Evolutionary conservation across 1,284 basidiomycete genomes (phyloP).

Genomic region (Jaminaea rosea): DNA sequence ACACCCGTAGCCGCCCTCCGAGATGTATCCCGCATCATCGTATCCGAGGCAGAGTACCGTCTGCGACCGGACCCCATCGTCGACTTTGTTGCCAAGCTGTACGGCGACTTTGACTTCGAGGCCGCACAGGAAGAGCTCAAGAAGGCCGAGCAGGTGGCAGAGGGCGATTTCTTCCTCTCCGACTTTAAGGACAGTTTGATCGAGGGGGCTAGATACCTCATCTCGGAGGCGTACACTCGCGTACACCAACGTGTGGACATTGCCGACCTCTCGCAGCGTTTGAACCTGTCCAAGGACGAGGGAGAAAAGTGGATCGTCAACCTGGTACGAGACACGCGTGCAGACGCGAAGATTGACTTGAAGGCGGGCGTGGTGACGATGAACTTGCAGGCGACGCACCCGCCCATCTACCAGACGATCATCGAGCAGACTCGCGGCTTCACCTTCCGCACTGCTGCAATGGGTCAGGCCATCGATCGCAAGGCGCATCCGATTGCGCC

Average conservation of each 20-base stretch:
- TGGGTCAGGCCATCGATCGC: slow-evolving; percentile 72
- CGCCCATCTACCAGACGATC: slow-evolving; percentile 84
- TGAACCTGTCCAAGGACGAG: slow-evolving; percentile 83
- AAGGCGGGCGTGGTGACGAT: slow-evolving; percentile 96
- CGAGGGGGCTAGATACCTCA: slow-evolving; percentile 87
- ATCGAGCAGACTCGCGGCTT: slow-evolving; percentile 93
- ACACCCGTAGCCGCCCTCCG: slow-evolving; percentile 39
- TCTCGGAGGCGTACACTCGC: slow-evolving; percentile 93
- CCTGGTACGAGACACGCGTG: slow-evolving; percentile 88
- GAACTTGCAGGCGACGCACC: slow-evolving; percentile 62
- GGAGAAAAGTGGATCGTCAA: slow-evolving; percentile 99
- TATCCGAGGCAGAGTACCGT: slow-evolving; percentile 47
- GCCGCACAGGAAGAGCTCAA: slow-evolving; percentile 74
- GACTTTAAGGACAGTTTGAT: slow-evolving; percentile 86
- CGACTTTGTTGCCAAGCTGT: slow-evolving; percentile 82
- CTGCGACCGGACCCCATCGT: slow-evolving; percentile 92
- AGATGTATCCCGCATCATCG: slow-evolving; percentile 41
- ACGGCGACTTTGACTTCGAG: slow-evolving; percentile 84
- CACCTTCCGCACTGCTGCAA: slow-evolving; percentile 78
- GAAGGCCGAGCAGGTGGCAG: slow-evolving; percentile 72
- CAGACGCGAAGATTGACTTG: slow-evolving; percentile 95
- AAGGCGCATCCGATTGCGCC: slow-evolving; percentile 41
- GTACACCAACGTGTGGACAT: slow-evolving; percentile 96
- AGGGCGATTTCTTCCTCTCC: slow-evolving; percentile 85
- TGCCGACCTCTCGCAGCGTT: slow-evolving; percentile 80